Percentiles rank a stretch among this genome's conserved stretches.
Conservation (phyloP, 768 basidiomycete genomes). For the Lentinula sp. region DNA sequence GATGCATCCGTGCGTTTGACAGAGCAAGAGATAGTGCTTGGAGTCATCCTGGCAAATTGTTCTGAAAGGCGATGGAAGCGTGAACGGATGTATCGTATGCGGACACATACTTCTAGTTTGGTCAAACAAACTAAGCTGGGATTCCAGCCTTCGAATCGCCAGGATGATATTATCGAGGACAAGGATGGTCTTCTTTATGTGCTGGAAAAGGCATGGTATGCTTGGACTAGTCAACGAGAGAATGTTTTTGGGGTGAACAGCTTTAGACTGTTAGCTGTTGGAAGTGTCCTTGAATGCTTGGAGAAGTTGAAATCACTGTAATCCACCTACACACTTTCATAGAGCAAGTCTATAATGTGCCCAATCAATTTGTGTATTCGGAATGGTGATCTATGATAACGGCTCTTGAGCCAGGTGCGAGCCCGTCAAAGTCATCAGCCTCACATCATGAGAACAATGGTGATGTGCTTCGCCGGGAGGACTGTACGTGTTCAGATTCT, state of each 20-base stretch:
- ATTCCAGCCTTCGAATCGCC: slow-evolving; percentile 14
- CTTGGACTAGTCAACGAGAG: slow-evolving; percentile 52
- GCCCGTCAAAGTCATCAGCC: no score
- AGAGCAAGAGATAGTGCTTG: slow-evolving; percentile 73
- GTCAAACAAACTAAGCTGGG: slow-evolving; percentile 42
- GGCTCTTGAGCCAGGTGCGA: no score
- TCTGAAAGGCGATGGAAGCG: slow-evolving; percentile 54
- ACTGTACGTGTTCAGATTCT: no score
- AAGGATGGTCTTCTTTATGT: slow-evolving; percentile 25
- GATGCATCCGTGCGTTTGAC: slow-evolving; percentile 46
- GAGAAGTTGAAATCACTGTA: slow-evolving; percentile 24
- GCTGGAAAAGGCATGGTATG: slow-evolving; percentile 54
- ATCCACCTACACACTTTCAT: no score
- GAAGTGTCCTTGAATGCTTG: slow-evolving; percentile 52
- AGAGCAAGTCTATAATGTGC: no score
- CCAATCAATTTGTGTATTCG: no score
- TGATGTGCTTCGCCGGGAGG: no score
- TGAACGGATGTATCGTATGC: slow-evolving; percentile 59
- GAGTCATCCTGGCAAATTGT: slow-evolving; percentile 70
- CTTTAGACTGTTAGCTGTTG: slow-evolving; percentile 63
- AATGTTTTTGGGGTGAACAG: slow-evolving; percentile 48
- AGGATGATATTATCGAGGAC: slow-evolving; percentile 21
- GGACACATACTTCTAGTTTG: slow-evolving; percentile 45
- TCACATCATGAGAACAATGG: no score
- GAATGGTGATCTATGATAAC: no score